Conservation (phyloP, 306 rosid genomes). For the Vigna unguiculata region DNA sequence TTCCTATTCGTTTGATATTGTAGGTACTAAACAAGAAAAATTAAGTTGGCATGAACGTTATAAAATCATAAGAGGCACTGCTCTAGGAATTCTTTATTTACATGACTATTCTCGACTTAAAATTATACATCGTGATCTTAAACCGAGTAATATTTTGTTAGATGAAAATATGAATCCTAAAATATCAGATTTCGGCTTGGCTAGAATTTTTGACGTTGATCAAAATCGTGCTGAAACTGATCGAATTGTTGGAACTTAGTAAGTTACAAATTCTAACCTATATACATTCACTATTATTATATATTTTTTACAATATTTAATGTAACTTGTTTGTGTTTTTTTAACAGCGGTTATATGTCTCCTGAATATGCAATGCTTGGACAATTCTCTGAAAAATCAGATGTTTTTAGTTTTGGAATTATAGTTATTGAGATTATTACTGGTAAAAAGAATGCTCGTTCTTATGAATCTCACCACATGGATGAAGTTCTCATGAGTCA, state of each 20-base stretch:
- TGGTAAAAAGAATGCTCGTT: background rate
- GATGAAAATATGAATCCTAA: background rate
- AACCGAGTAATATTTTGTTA: background rate
- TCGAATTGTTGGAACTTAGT: background rate
- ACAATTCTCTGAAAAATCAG: background rate
- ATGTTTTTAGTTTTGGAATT: background rate
- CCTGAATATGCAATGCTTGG: slow-evolving; percentile 6
- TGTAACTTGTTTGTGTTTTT: background rate
- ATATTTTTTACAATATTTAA: background rate
- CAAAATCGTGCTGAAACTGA: background rate
- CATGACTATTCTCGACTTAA: background rate
- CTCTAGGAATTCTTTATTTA: background rate
- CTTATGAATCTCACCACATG: background rate
- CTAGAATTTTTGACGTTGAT: background rate
- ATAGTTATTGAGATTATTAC: background rate
- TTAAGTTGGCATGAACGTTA: background rate
- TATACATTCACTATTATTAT: background rate
- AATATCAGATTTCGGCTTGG: background rate
- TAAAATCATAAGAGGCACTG: background rate
- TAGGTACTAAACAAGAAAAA: slow-evolving; percentile 19
- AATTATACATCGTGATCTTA: background rate
- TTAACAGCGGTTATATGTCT: background rate
- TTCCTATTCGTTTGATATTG: background rate
- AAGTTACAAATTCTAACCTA: background rate
- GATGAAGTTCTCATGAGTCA: background rate